Evolutionary conservation across 1,284 basidiomycete species (phyloP), one percentile per base, ranked within the genome.

Genomic region (Afroboletus lepidellus): DNA sequence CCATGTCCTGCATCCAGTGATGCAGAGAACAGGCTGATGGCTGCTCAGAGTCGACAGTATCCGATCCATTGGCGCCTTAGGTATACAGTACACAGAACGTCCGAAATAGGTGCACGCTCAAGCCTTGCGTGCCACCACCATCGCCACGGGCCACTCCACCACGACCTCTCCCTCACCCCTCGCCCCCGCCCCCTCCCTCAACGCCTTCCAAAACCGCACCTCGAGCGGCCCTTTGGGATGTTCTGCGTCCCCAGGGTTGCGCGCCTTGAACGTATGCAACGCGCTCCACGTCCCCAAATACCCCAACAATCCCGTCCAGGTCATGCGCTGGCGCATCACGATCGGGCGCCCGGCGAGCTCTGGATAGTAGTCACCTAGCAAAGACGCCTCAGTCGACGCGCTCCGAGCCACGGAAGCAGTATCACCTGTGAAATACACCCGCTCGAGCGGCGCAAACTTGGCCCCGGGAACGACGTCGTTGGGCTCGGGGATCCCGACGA

Each of bases 101-200:
- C n/a, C n/a, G n/a, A n/a, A n/a, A n/a, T n/a, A n/a, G n/a, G n/a
- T n/a, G n/a, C n/a, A n/a, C n/a, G n/a, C n/a, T n/a, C n/a, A n/a
- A n/a, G n/a, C 51, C 57, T 69, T 74, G 59, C 73, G 75, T 23
- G 75, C 81, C 57, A 90, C 70, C 25, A 90, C 66, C 55, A 90
- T 59, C 12, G 85, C 85, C 48, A 42, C 61, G 3, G 87, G 87
- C 87, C 87, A 92, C 60, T 87, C 88, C 4, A 90, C 76, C 74
- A 46, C 74, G n/a, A n/a, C n/a, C n/a, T n/a, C n/a, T n/a, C n/a
- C n/a, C n/a, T n/a, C n/a, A n/a, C n/a, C n/a, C n/a, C n/a, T n/a
- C n/a, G n/a, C n/a, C n/a, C n/a, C n/a, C n/a, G n/a, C n/a, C n/a
- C n/a, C n/a, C n/a, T n/a, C n/a, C n/a, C n/a, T 71, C 46, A 90